Conservation (phyloP, 2,329 filamentous ascomycete species). For the Drechslerella dactyloides region DNA sequence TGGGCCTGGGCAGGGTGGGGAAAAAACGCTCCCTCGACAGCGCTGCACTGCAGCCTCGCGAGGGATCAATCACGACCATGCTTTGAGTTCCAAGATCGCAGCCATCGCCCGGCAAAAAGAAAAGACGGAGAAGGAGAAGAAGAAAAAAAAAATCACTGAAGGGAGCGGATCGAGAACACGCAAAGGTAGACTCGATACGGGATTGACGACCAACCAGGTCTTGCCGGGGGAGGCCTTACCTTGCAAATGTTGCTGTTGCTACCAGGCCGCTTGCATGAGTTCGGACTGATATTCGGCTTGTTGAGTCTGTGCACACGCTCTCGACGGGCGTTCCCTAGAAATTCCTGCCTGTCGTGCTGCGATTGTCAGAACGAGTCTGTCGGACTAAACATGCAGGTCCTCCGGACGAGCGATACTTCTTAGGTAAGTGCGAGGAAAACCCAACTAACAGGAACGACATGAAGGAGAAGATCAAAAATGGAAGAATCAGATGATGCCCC, state of each 20-base stretch:
- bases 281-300: constrained; percentile 2
- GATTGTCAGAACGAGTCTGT: neutral
- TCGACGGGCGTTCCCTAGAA: neutral
- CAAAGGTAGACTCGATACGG: neutral
- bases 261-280: constrained; percentile 8
- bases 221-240: neutral
- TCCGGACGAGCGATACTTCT: neutral
- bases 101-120: too few species aligned
- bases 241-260: neutral
- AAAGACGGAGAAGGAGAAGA: too few species aligned
- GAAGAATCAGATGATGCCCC: too few species aligned
- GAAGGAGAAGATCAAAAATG: too few species aligned
- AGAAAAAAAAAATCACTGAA: too few species aligned
- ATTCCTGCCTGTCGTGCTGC: neutral
- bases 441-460: too few species aligned
- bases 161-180: too few species aligned
- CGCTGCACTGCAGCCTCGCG: neutral
- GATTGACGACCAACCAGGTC: neutral
- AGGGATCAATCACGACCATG: neutral
- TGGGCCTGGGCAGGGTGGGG: constrained; percentile 19
- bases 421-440: too few species aligned
- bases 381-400: neutral
- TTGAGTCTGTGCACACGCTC: neutral
- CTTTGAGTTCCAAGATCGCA: too few species aligned
- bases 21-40: constrained; percentile 24